These are phyloP conservation scores for Alternaria hordeiaustralica DNA, from an alignment of 2,329 filamentous ascomycete genomes.

Conservation along the genomic window DNA sequence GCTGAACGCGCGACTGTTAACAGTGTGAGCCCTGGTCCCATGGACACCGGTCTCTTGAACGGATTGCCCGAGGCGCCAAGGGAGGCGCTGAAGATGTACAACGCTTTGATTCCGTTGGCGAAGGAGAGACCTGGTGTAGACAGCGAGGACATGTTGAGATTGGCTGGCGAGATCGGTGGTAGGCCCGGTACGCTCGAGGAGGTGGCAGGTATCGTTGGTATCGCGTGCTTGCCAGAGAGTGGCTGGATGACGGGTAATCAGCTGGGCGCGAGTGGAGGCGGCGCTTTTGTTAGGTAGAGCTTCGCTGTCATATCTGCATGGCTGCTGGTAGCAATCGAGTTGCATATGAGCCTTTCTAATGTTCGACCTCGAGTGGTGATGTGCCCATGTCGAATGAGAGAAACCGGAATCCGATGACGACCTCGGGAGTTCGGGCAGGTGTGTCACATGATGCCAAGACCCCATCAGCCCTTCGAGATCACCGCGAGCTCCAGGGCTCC, in stretches of 20 bases:
- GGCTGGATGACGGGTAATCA: conserved; percentile 15
- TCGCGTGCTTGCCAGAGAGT: conserved; percentile 12
- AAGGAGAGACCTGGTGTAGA: conserved; percentile 8
- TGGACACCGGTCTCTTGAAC: conserved; percentile 11
- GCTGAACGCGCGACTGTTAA: conserved; percentile 10
- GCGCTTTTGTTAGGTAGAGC: conserved; percentile 7
- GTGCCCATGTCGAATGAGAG: not conserved
- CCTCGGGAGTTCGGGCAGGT: not conserved
- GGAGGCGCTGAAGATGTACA: conserved; percentile 8
- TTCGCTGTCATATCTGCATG: too few species aligned
- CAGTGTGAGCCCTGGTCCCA: conserved; percentile 8
- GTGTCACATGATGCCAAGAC: not conserved
- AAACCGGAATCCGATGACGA: not conserved
- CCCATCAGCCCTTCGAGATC: not conserved
- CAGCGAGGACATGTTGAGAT: conserved; percentile 1
- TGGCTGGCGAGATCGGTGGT: conserved; percentile 10
- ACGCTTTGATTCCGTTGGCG: conserved; percentile 7
- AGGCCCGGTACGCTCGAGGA: conserved; percentile 10
- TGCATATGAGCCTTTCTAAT: too few species aligned
- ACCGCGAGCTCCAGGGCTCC: too few species aligned
- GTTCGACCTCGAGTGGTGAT: not conserved
- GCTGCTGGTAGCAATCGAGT: not conserved
- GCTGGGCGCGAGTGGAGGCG: conserved; percentile 9
- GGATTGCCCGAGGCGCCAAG: conserved; percentile 5
- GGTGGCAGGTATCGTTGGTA: conserved; percentile 10